Evolutionary conservation across 2,329 filamentous ascomycete genomes (phyloP), one percentile per base, ranked within the genome.

Genomic region (Colletotrichum filicis): DNA sequence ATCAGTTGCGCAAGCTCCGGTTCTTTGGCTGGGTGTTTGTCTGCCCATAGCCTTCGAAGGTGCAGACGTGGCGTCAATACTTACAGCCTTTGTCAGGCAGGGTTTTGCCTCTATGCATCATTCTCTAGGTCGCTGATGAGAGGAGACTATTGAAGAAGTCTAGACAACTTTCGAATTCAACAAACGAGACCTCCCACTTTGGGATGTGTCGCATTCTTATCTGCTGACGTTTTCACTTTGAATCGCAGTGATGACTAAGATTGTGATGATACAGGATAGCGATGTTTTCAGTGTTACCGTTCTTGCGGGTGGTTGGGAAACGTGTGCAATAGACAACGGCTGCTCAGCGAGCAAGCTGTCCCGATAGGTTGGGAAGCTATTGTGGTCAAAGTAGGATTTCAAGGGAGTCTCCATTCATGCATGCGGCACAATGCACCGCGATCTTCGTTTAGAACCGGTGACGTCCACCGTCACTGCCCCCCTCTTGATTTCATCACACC

Each of bases 231-330:
- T 71, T 49, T 62, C 61, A 71, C 30, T 28, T 28, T 62, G 56
- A 59, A 19, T 56, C 52, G n/a, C 60, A 16, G 9, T 53, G 61
- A 66, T 74, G 61, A 74, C 61, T 72, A 71, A 74, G 67, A 67
- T 37, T 61, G 62, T 71, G 37, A n/a, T 74, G 49, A 58, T 22
- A 24, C 46, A 66, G 35, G n/a, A 57, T 24, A 37, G 4, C 16
- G 62, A 57, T 71, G 71, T 37, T 72, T 73, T 70, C 70, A 69
- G 70, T 55, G 55, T 14, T 35, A 58, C 24, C 42, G 32, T 73
- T 64, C 32, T 65, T 19, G 4, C 16, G 24, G 28, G 56, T 46
- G 59, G 70, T 55, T 64, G 70, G 60, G n/a, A 26, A 62, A 26
- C 24, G 62, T 58, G 55, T 74, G 68, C 57, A 24, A 63, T 58